phyloP scores from a whole-genome alignment of 495 filamentous ascomycete genomes.

The Hyaloscypha finlandica region DNA sequence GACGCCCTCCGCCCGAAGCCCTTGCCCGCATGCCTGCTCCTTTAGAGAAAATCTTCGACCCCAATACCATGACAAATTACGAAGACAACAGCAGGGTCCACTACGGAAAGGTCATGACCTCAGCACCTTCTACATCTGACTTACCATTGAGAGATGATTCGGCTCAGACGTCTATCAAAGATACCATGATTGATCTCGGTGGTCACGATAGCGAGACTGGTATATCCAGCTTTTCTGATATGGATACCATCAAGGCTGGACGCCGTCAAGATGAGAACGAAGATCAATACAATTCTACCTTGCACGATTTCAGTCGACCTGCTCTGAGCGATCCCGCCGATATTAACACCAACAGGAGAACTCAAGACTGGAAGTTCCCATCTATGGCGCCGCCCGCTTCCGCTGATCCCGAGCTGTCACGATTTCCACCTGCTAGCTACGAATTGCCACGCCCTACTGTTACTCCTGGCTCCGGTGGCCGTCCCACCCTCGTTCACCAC shows the following conservation, averaged over 20 bases:
- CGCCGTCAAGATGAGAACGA: constrained; percentile 38
- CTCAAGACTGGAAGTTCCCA: constrained; percentile 66
- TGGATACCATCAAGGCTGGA: constrained; percentile 58
- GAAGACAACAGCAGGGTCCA: constrained; percentile 56
- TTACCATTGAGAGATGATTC: constrained; percentile 56
- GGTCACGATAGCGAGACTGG: constrained; percentile 42
- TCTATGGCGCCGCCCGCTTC: constrained; percentile 49
- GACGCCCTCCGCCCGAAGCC: constrained; percentile 52
- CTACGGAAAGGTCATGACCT: constrained; percentile 40
- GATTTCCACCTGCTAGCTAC: constrained; percentile 40
- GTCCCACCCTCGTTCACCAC: constrained; percentile 51
- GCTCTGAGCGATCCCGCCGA: constrained; percentile 53
- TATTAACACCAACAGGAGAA: constrained; percentile 49
- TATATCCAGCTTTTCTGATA: constrained; percentile 56
- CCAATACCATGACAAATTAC: constrained; percentile 57
- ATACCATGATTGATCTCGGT: constrained; percentile 61
- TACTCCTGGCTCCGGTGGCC: constrained; percentile 34
- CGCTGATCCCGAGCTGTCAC: constrained; percentile 50
- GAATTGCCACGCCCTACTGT: constrained; percentile 25
- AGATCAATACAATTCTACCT: constrained; percentile 32
- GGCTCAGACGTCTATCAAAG: constrained; percentile 48
- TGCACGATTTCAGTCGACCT: constrained; percentile 45
- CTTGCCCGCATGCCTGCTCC: constrained; percentile 48
- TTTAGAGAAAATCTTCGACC: constrained; percentile 58
- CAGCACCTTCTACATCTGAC: constrained; percentile 46